These are phyloP conservation scores for Myxozyma kluyveri DNA, from an alignment of 805 yeast species.

Conservation along the genomic window DNA sequence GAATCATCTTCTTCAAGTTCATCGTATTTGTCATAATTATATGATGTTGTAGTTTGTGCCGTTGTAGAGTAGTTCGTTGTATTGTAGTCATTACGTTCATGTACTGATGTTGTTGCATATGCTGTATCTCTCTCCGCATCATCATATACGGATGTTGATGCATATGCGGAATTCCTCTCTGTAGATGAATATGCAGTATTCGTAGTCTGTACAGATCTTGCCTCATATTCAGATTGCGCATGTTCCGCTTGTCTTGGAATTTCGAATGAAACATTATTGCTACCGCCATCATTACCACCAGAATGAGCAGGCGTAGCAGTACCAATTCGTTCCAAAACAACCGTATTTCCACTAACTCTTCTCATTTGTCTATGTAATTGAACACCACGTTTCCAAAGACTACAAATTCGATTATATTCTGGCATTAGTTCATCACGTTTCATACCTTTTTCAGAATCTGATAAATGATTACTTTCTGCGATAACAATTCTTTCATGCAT, in stretches of 20 bases:
- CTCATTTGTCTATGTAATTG: background rate
- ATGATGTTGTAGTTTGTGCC: background rate
- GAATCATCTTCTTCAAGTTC: background rate
- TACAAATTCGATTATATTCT: conserved; percentile 11
- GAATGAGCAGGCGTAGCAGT: background rate
- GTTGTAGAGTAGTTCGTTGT: background rate
- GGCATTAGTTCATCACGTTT: conserved; percentile 7
- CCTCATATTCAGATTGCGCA: background rate
- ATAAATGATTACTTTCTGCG: conserved; percentile 15
- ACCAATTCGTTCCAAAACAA: background rate
- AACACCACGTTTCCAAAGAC: conserved; percentile 9
- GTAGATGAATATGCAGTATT: background rate
- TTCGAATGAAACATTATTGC: background rate
- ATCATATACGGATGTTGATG: background rate
- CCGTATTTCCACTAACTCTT: background rate
- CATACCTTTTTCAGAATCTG: conserved; percentile 7
- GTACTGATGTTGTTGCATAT: background rate
- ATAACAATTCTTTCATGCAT: conserved; percentile 15
- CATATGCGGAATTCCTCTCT: too few species aligned
- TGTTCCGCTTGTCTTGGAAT: background rate
- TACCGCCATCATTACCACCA: background rate
- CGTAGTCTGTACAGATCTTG: background rate
- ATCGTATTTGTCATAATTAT: background rate
- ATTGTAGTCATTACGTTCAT: background rate
- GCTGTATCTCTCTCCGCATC: background rate